A percentile compares a stretch with the other conserved stretches of the same genome.
phyloP scores from a whole-genome alignment of 192 early-diverging fungal genomes.

The Entomortierella lignicola region DNA sequence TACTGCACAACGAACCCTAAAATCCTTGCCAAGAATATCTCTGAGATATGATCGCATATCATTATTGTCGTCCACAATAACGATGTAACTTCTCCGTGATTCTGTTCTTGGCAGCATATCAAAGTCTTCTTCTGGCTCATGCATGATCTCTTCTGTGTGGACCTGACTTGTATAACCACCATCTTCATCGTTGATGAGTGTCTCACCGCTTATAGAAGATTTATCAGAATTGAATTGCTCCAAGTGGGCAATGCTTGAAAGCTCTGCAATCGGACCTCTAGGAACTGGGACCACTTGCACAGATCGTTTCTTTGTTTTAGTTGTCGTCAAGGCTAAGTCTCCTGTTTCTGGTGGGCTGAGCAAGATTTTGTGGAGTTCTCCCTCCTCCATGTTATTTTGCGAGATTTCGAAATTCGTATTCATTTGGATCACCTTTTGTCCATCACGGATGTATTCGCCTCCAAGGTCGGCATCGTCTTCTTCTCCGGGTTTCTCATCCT shows the following conservation, averaged over 20 bases:
- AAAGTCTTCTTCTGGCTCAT: background rate
- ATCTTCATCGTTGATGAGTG: too few relatives aligned
- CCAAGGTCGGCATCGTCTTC: too few relatives aligned
- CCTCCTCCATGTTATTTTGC: slow-evolving; percentile 22
- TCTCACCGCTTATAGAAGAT: too few relatives aligned
- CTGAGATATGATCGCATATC: slow-evolving; percentile 59
- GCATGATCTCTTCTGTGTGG: background rate
- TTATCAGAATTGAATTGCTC: background rate
- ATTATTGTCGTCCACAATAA: slow-evolving; percentile 61
- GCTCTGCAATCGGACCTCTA: background rate
- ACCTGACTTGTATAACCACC: background rate
- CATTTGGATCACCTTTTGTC: slow-evolving; percentile 7
- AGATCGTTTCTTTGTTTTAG: too few relatives aligned
- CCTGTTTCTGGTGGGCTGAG: slow-evolving; percentile 17
- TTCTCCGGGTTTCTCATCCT: slow-evolving; percentile 35
- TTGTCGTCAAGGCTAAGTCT: background rate
- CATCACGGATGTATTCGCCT: slow-evolving; percentile 23
- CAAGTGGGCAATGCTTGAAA: background rate
- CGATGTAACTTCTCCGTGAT: slow-evolving; percentile 35
- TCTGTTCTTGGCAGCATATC: background rate
- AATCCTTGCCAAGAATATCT: slow-evolving; percentile 47
- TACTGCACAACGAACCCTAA: slow-evolving; percentile 45
- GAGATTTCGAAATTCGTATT: slow-evolving; percentile 32
- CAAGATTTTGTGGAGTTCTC: slow-evolving; percentile 26
- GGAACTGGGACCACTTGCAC: too few relatives aligned